Conservation (phyloP, 139 green algal genomes). For the Chlorella sp. region DNA sequence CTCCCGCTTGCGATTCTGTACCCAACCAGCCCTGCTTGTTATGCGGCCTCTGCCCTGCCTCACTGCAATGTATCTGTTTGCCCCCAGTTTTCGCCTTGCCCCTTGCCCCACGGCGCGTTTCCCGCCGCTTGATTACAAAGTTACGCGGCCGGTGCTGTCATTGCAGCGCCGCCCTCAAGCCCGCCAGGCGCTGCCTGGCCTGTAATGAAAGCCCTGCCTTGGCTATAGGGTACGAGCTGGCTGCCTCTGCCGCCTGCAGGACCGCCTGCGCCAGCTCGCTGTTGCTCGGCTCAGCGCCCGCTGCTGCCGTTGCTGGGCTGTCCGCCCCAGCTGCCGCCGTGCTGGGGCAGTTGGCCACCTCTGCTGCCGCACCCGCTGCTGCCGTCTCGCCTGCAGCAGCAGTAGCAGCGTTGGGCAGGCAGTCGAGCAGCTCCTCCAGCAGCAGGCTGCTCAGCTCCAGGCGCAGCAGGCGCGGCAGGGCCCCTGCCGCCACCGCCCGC, state of each 20-base stretch:
- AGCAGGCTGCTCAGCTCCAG: conserved; percentile 19
- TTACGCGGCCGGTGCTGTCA: neutral
- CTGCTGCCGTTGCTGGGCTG: neutral
- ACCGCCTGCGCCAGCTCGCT: neutral
- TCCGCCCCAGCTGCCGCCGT: neutral
- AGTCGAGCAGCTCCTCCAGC: conserved; percentile 19
- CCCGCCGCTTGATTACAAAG: no score
- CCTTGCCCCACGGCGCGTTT: no score
- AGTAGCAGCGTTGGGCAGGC: neutral
- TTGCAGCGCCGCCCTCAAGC: neutral
- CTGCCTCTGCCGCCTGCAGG: conserved; percentile 4
- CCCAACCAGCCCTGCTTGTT: neutral
- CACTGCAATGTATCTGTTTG: neutral
- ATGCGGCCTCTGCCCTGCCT: neutral
- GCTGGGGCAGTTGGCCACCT: neutral
- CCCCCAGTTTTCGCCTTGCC: neutral
- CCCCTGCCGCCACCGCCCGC: neutral
- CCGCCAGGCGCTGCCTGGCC: neutral
- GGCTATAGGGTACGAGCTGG: neutral
- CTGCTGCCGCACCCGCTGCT: neutral
- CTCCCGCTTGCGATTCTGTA: no score
- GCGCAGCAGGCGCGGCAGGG: conserved; percentile 14
- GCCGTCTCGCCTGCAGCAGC: neutral
- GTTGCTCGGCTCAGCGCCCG: no score
- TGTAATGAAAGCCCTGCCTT: conserved; percentile 21